A percentile compares a stretch with the other conserved stretches of the same genome.
Evolutionary conservation across 768 basidiomycete genomes (phyloP).

Genomic region (Pulveroboletus sp.): DNA sequence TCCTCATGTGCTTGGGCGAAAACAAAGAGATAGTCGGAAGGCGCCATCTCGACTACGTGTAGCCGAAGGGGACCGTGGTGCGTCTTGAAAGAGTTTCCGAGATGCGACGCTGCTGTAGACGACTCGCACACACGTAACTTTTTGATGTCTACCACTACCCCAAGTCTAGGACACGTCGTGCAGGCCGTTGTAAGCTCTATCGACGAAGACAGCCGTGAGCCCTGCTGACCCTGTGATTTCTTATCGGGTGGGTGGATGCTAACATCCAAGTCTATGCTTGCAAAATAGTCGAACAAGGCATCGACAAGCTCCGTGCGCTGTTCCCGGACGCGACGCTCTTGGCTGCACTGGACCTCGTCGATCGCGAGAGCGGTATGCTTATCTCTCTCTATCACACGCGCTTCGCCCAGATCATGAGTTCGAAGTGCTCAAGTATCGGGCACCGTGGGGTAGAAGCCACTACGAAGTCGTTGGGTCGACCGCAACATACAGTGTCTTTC

Average conservation of each 20-base stretch:
- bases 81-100: not conserved
- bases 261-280: not conserved
- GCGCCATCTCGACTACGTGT: conserved; percentile 12
- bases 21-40: conserved; percentile 51
- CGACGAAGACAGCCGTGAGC: conserved; percentile 31
- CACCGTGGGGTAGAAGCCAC: conserved; percentile 52
- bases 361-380: conserved; percentile 57
- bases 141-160: conserved; percentile 18
- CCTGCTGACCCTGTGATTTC: not conserved
- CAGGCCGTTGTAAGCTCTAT: conserved; percentile 33
- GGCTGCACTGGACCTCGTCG: conserved; percentile 74
- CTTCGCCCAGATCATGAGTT: conserved; percentile 1
- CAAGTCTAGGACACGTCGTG: conserved; percentile 21
- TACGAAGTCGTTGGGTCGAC: conserved; percentile 69
- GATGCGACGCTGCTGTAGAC: no score
- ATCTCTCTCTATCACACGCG: not conserved
- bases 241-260: not conserved
- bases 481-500: conserved; percentile 54
- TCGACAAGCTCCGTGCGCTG: conserved; percentile 52
- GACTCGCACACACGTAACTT: not conserved
- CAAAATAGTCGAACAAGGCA: conserved; percentile 43
- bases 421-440: conserved; percentile 57
- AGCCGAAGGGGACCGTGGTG: not conserved
- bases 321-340: conserved; percentile 61
- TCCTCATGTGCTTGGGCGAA: conserved; percentile 80